Base-by-base conservation (phyloP, 495 filamentous ascomycete species). In the Penicillium flavigenum region DNA sequence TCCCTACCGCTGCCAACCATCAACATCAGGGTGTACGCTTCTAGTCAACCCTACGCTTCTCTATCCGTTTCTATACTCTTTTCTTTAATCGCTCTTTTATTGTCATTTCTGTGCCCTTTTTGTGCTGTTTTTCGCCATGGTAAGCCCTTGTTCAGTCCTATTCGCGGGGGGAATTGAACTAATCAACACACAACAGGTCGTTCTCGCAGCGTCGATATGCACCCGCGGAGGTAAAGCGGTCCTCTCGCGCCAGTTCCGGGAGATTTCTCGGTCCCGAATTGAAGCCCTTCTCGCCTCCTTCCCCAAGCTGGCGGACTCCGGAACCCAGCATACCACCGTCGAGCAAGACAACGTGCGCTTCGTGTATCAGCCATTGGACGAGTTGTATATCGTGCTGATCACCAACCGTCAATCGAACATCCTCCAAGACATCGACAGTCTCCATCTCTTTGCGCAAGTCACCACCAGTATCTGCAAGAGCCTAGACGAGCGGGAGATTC, bases 321-420 rank as follows among this genome's bases (percentile, higher is more conserved):
- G 91, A 44, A 95, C 91, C 48, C 94, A 98, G 70, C 94, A 98
- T 72, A 98, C 94, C 8, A 98, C 90, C 14, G 91, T 96, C 51
- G 94, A 98, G 73, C 93, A 96, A 72, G 94, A 98, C 79, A 97
- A 96, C 81, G 94, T 98, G 63, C 94, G 94, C 72, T 98, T 96
- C 70, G 94, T 98, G 50, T 98, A 98, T 79, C 94, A 98, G 73
- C 94, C 95, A 57, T 82, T 98, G 52, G 95, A 98, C 74, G 95
- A 98, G 79, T 85, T 98, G 58, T 98, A 98, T 82, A 96, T 98
- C 83, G 92, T 98, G 52, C 86, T 98, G 59, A 98, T 98, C 74
- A 98, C 95, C 77, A 98, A 98, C 80, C 90, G 91, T 56, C 93
- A 98, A 82, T 96, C 91, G 64, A 98, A 98, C 78, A 98, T 98